Evolutionary conservation across 2,329 filamentous ascomycete genomes (phyloP).

Genomic region (Beauveria sp.): DNA sequence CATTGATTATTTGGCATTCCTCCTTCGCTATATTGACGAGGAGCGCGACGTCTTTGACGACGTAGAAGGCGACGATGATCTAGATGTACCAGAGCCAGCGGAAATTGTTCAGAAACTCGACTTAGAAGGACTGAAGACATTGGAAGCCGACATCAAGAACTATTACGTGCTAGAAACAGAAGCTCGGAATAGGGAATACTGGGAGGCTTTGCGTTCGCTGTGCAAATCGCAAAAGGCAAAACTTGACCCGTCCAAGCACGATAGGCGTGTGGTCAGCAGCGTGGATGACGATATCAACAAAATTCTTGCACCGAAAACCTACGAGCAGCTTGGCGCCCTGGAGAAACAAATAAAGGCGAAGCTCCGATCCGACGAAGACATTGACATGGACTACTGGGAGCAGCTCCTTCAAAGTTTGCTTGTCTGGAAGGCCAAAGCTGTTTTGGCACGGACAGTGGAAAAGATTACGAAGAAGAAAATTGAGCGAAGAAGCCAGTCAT

Average conservation of each 20-base stretch:
- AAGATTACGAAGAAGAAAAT: constrained; percentile 55
- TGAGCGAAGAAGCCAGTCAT: not conserved
- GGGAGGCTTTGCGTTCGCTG: constrained; percentile 82
- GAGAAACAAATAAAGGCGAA: constrained; percentile 84
- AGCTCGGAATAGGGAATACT: constrained; percentile 74
- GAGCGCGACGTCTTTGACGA: constrained; percentile 83
- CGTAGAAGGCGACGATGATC: constrained; percentile 61
- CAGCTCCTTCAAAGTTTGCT: constrained; percentile 77
- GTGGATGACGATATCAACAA: constrained; percentile 84
- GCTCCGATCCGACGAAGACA: constrained; percentile 78
- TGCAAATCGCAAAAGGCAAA: constrained; percentile 69
- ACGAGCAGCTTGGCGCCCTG: constrained; percentile 77
- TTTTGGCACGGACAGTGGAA: constrained; percentile 69
- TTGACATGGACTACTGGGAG: constrained; percentile 97
- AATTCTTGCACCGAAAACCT: constrained; percentile 75
- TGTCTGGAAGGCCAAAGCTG: constrained; percentile 88
- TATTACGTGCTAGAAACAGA: constrained; percentile 78
- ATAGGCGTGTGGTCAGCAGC: constrained; percentile 70
- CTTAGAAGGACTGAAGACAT: constrained; percentile 58
- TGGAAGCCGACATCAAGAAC: constrained; percentile 74
- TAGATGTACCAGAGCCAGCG: constrained; percentile 73
- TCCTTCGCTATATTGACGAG: constrained; percentile 77
- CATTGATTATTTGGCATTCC: constrained; percentile 90
- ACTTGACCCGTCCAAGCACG: constrained; percentile 49
- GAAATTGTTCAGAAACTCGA: constrained; percentile 69